A percentile compares a stretch with the other conserved stretches of the same genome.
Evolutionary conservation across 1,284 basidiomycete genomes (phyloP).

Genomic region (Fomitiporia mediterranea): DNA sequence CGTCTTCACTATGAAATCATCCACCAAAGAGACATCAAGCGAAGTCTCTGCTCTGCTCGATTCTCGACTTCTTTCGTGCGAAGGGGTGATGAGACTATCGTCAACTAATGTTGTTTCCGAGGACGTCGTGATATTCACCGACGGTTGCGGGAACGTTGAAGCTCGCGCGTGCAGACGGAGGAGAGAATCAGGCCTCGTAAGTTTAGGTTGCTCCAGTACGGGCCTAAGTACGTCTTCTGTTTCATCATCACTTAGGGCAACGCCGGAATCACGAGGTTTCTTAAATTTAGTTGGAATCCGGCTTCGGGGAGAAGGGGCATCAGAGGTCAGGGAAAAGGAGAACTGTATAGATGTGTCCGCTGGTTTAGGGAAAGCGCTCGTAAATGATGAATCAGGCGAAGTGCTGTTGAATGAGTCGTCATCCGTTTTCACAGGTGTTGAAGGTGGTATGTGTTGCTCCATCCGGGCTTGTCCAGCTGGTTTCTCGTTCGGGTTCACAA

Average conservation of each 20-base stretch:
- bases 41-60: constrained; percentile 60
- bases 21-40: constrained; percentile 39
- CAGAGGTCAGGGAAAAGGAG: constrained; percentile 47
- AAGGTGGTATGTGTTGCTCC: constrained; percentile 22
- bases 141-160: constrained; percentile 47
- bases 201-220: neutral
- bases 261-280: constrained; percentile 59
- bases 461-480: neutral
- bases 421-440: constrained; percentile 28
- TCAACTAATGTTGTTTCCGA: constrained; percentile 41
- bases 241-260: constrained; percentile 59
- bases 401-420: constrained; percentile 7
- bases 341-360: constrained; percentile 40
- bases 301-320: constrained; percentile 48
- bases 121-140: constrained; percentile 55
- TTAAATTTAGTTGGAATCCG: constrained; percentile 62
- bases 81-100: constrained; percentile 64
- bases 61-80: constrained; percentile 43
- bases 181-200: constrained; percentile 16
- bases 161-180: constrained; percentile 30
- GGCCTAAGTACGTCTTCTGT: constrained; percentile 28
- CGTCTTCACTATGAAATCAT: constrained; percentile 67
- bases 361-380: constrained; percentile 14
- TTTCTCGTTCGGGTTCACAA: constrained; percentile 35
- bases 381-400: constrained; percentile 13